Base-by-base conservation (phyloP, 2,329 filamentous ascomycete genomes). In the Aspergillus fijiensis region DNA sequence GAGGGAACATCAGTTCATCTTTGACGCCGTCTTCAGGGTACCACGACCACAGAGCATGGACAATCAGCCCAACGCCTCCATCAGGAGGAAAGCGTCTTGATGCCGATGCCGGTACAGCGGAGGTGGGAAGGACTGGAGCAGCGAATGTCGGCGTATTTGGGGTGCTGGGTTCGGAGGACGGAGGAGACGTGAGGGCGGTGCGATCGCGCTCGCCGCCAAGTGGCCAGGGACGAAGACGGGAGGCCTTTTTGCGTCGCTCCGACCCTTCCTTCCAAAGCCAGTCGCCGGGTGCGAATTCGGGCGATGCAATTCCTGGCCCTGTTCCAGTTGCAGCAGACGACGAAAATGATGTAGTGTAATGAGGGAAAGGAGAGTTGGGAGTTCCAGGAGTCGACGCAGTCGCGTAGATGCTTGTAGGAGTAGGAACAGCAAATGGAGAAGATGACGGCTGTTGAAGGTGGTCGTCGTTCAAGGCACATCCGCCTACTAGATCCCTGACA, bases 1-100 rank as follows among this genome's bases (percentile, higher is more conserved):
- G 87, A 0, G 94, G 94, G 67, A 98, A 97, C 63, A 88, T 76
- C 47, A 98, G 77, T 77, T 98, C 94, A 71, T 96, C 90, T 14
- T 69, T 63, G 11, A 74, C 72, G 1, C 70, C 71, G 6, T 76
- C 72, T 2, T 84, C 83, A 0, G 92, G 91, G 70, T 89, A 93
- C 82, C 91, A 96, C 4, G 87, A 83, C 90, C 91, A 97, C 16
- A 83, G 76, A 0, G 91, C 91, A 25, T 83, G 72, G 6, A 86
- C 85, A 23, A 80, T 78, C 63, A 86, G 78, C 0, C 91, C 92
- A 0, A 86, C 76, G 0, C 91, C 92, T 0, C 91, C 91, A 63
- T 92, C 87, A 0, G 91, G 89, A 0, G 93, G 92, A 69, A 91
- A 91, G 27, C 69, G 70, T 23, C 68, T 68, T 33, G 67, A 45